Evolutionary conservation across 2,329 filamentous ascomycete genomes (phyloP).

Genomic region (Aspergillus luchuensis): DNA sequence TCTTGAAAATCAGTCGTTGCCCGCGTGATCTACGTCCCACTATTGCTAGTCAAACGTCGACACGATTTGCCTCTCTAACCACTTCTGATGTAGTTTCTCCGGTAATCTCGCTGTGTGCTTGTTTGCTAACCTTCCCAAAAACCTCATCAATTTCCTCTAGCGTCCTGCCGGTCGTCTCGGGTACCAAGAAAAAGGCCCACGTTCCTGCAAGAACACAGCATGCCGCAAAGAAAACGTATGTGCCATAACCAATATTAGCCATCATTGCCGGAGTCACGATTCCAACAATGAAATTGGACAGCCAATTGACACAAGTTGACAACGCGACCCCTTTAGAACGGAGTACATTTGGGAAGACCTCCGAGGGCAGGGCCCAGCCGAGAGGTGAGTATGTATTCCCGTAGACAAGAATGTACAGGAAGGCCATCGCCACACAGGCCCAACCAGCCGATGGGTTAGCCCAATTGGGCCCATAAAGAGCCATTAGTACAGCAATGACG

Average conservation of each 20-base stretch:
- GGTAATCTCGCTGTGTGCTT: too few species aligned
- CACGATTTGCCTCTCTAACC: too few species aligned
- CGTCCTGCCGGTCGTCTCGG: conserved; percentile 57
- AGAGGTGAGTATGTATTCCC: conserved; percentile 48
- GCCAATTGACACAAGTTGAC: conserved; percentile 39
- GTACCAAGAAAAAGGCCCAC: conserved; percentile 55
- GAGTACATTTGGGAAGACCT: conserved; percentile 37
- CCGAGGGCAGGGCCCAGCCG: conserved; percentile 40
- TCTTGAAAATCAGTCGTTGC: too few species aligned
- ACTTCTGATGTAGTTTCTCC: too few species aligned
- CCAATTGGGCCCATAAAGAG: neutral
- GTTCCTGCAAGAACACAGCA: conserved; percentile 51
- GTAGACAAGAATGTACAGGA: conserved; percentile 68
- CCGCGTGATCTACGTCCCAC: too few species aligned
- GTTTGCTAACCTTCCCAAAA: conserved; percentile 23
- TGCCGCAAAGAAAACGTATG: conserved; percentile 58
- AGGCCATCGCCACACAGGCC: conserved; percentile 37
- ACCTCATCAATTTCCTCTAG: conserved; percentile 55
- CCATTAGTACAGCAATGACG: neutral
- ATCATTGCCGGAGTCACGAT: conserved; percentile 65
- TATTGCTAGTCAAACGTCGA: too few species aligned
- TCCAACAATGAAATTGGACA: conserved; percentile 50
- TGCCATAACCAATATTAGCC: conserved; percentile 51
- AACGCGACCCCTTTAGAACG: conserved; percentile 41
- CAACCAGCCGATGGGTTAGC: neutral